phyloP scores from a whole-genome alignment of 805 yeast genomes.

The Hanseniaspora lindneri region DNA sequence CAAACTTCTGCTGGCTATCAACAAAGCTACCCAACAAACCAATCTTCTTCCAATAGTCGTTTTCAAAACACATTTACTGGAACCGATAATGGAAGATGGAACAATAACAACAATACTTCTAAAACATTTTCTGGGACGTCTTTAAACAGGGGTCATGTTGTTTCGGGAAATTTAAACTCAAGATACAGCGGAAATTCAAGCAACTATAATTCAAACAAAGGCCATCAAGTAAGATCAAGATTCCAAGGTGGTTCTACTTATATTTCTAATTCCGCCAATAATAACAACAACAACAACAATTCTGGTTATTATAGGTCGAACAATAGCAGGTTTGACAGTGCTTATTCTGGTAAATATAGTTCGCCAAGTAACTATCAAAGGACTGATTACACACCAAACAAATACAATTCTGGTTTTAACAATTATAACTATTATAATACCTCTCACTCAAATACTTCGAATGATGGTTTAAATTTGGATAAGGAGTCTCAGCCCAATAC shows the following conservation, averaged over 20 bases:
- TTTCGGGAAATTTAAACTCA: neutral
- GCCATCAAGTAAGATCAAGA: conserved; percentile 5
- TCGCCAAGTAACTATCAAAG: conserved; percentile 4
- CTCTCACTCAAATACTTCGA: too few species aligned
- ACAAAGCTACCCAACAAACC: neutral
- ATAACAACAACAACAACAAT: neutral
- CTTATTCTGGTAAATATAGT: neutral
- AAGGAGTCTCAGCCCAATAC: too few species aligned
- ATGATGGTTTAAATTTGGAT: too few species aligned
- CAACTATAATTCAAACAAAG: neutral
- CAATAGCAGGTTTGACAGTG: conserved; percentile 12
- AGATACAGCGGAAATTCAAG: neutral
- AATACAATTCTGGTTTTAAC: neutral
- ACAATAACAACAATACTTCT: neutral
- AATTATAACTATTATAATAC: too few species aligned
- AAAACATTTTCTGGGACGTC: neutral
- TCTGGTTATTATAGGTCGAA: neutral
- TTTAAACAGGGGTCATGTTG: neutral
- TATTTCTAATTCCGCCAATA: neutral
- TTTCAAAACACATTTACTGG: neutral
- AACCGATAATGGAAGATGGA: conserved; percentile 4
- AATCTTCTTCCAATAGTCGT: neutral
- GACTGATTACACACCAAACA: neutral
- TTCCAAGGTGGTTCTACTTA: conserved; percentile 8
- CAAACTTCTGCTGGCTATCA: neutral